A percentile compares a stretch with the other conserved stretches of the same genome.
phyloP scores from a whole-genome alignment of 2,329 filamentous ascomycete genomes.

The Penicillium sp. region DNA sequence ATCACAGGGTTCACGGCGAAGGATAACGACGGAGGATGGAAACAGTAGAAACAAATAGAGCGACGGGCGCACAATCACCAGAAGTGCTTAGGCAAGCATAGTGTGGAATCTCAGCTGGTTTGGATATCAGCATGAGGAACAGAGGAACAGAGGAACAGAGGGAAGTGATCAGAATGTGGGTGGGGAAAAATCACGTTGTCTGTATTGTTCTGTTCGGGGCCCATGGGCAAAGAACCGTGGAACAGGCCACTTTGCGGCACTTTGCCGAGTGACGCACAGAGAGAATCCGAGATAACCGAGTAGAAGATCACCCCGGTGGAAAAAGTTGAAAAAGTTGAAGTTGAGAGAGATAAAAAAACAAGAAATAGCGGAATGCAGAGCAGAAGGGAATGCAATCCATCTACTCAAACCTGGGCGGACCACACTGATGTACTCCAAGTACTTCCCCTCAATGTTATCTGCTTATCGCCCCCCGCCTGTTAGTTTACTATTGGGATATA shows the following conservation, averaged over 20 bases:
- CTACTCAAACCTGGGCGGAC: neutral
- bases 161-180: neutral
- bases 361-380: constrained; percentile 8
- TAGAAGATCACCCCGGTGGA: neutral
- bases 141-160: neutral
- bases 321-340: neutral
- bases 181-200: constrained; percentile 8
- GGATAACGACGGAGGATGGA: neutral
- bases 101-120: neutral
- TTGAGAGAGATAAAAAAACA: neutral
- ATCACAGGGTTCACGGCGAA: neutral
- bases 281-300: constrained; percentile 4
- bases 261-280: constrained; percentile 7
- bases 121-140: neutral
- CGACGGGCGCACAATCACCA: constrained; percentile 2
- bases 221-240: constrained; percentile 19
- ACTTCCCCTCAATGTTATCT: constrained; percentile 1
- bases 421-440: neutral
- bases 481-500: neutral
- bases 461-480: constrained; percentile 5
- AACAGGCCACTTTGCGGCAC: constrained; percentile 13
- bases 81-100: constrained; percentile 7
- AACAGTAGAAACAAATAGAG: neutral
- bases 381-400: constrained; percentile 7
- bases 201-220: constrained; percentile 10